Base-by-base conservation (phyloP, 164 flowering plant species). In the Vitis vinifera region DNA sequence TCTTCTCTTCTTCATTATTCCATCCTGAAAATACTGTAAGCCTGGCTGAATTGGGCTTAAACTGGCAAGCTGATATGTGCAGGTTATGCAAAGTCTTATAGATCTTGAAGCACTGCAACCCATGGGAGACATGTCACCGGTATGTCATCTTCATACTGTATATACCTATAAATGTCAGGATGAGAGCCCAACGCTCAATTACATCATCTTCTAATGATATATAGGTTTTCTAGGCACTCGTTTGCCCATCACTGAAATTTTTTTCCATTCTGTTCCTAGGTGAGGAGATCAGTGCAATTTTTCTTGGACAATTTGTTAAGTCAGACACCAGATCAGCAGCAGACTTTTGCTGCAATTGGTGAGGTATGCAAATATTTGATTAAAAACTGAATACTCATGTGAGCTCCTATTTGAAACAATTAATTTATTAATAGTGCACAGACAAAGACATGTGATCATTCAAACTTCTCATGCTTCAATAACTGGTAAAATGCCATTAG, bases 31-130 rank as follows among this genome's bases (percentile, higher is more conserved):
- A 10, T 23, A 17, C 12, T 65, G 12, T n/a, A 0, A 37, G 7
- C n/a, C 44, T 10, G 29, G 10, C 27, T 68, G 27, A 59, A 17
- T 17, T 71, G 51, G 7, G 55, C 29, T 23, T 14, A n/a, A 56
- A 71, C 50, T 75, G 37, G 73, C 31, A 14, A 17, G 58, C n/a
- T 55, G 57, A 66, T 60, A 44, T 47, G 9, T 84, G 78, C 91
- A 94, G 99, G 99, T 92, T 60, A 90, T 94, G 73, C 71, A 84
- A 77, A 71, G 84, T 71, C 90, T 94, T 16, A 77, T 91, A 64
- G 94, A 87, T 77, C 97, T 94, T 67, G 96, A 66, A 78, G 99
- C 94, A 69, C 97, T 94, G 55, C 91, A 88, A 76, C 97, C 99
- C 66, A 90, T 96, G 51, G 99, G 99, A 75, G 99, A 94, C 81